phyloP scores from a whole-genome alignment of 768 basidiomycete genomes.

The Chalciporus chontae region DNA sequence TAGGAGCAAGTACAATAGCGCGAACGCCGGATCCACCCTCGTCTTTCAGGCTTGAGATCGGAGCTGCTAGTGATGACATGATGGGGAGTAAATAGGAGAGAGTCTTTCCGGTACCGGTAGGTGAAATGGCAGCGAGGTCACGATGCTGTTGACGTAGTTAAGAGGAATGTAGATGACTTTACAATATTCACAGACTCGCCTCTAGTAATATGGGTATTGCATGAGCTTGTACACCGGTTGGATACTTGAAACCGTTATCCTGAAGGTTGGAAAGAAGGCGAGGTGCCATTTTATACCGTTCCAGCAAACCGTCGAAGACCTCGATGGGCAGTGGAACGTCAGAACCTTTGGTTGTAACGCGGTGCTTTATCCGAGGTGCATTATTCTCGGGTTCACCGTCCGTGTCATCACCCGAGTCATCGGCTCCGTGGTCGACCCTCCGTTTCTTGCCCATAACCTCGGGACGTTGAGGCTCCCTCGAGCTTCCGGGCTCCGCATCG shows the following conservation, averaged over 20 bases:
- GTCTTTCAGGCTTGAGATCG: constrained; percentile 45
- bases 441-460: constrained; percentile 25
- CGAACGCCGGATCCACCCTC: constrained; percentile 58
- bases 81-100: constrained; percentile 87
- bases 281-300: constrained; percentile 55
- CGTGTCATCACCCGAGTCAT: constrained; percentile 17
- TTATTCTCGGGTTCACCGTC: constrained; percentile 22
- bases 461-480: constrained; percentile 7
- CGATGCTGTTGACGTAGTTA: constrained; percentile 46
- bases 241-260: constrained; percentile 56
- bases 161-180: not conserved
- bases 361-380: constrained; percentile 43
- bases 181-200: constrained; percentile 37
- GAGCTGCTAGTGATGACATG: constrained; percentile 55
- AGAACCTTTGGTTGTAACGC: constrained; percentile 71
- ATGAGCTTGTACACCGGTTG: constrained; percentile 80
- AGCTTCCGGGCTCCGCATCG: constrained; percentile 13
- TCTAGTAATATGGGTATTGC: constrained; percentile 78
- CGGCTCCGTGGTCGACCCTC: constrained; percentile 26
- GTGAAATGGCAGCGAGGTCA: constrained; percentile 92
- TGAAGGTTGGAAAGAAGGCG: constrained; percentile 63
- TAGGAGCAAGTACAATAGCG: constrained; percentile 84
- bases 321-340: constrained; percentile 59
- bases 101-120: constrained; percentile 97
- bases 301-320: constrained; percentile 55